phyloP scores from a whole-genome alignment of 805 yeast species.

The Saturnispora sekii region DNA sequence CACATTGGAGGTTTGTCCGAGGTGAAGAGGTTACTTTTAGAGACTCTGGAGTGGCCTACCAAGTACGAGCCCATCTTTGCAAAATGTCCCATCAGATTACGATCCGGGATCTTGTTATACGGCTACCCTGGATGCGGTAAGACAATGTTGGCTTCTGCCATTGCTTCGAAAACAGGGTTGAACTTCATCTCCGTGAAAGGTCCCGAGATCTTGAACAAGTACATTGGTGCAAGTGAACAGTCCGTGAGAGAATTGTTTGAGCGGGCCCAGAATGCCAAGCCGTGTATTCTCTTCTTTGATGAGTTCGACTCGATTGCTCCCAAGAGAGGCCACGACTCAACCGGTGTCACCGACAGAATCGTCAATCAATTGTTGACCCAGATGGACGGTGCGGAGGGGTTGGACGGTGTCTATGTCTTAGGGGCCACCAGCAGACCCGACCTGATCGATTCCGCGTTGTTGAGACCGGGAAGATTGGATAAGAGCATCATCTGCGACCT shows the following conservation, averaged over 20 bases:
- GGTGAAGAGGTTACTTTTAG: constrained; percentile 67
- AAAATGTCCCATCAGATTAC: constrained; percentile 71
- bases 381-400: constrained; percentile 98
- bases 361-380: constrained; percentile 95
- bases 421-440: constrained; percentile 98
- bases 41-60: constrained; percentile 96
- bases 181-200: constrained; percentile 92
- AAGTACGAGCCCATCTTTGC: constrained; percentile 92
- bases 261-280: constrained; percentile 89
- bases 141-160: constrained; percentile 85
- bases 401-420: constrained; percentile 91
- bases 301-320: constrained; percentile 97
- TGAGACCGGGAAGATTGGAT: constrained; percentile 94
- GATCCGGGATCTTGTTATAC: constrained; percentile 84
- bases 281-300: constrained; percentile 87
- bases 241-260: constrained; percentile 88
- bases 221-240: constrained; percentile 96
- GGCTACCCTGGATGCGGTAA: constrained; percentile 99
- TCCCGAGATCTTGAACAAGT: constrained; percentile 89
- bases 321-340: constrained; percentile 94
- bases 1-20: constrained; percentile 83
- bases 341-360: constrained; percentile 96
- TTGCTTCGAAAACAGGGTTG: constrained; percentile 87
- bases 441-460: constrained; percentile 83
- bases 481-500: constrained; percentile 85